These are phyloP conservation scores for Candida sithepensis DNA, from an alignment of 805 yeast genomes.

Conservation along the genomic window DNA sequence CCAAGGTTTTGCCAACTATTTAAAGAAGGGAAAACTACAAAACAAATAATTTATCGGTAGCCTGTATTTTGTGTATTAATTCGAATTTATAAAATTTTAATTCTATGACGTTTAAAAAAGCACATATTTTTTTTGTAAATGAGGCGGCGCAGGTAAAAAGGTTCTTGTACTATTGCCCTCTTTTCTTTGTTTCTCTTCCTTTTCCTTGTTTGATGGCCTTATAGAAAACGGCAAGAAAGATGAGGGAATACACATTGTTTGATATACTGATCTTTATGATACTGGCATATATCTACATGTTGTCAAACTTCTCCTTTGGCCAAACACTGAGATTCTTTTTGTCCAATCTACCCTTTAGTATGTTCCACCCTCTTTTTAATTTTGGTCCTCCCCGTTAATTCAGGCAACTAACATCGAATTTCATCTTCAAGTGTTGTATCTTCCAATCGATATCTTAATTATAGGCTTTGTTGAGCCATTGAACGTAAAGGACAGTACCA, in stretches of 20 bases:
- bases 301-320: constrained; percentile 21
- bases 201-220: not conserved
- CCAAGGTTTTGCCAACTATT: constrained; percentile 31
- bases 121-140: no score
- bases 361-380: constrained; percentile 1
- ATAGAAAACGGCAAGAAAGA: constrained; percentile 3
- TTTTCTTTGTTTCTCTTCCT: not conserved
- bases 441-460: constrained; percentile 24
- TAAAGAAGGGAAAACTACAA: no score
- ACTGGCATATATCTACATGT: constrained; percentile 22
- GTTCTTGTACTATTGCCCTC: no score
- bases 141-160: no score
- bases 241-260: constrained; percentile 29
- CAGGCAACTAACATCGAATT: constrained; percentile 4
- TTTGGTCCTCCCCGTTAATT: no score
- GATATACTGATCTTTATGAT: constrained; percentile 26
- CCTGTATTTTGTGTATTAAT: no score
- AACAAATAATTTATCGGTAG: no score
- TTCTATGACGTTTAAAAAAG: no score
- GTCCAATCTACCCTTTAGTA: constrained; percentile 19
- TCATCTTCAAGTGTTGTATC: constrained; percentile 13
- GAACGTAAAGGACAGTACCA: constrained; percentile 25
- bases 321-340: constrained; percentile 18
- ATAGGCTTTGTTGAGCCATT: constrained; percentile 30
- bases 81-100: no score